A percentile compares a stretch with the other conserved stretches of the same genome.
Conservation (phyloP, 2,329 filamentous ascomycete genomes). For the Fusarium irregulare region DNA sequence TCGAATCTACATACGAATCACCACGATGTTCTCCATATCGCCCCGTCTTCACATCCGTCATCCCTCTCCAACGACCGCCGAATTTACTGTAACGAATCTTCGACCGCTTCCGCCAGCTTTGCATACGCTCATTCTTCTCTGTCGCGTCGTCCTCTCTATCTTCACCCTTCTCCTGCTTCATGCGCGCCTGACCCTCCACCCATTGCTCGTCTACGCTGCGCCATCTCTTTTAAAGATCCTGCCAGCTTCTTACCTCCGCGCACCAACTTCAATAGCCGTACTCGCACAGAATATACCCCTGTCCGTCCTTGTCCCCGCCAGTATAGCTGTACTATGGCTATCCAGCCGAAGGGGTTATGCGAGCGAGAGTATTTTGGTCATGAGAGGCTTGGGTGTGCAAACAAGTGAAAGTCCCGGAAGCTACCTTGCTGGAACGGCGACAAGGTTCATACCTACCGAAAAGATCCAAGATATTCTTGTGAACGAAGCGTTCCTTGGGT, state of each 20-base stretch:
- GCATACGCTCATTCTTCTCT: constrained; percentile 55
- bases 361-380: constrained; percentile 87
- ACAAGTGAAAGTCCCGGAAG: constrained; percentile 74
- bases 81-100: constrained; percentile 89
- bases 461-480: constrained; percentile 94
- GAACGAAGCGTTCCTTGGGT: constrained; percentile 93
- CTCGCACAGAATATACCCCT: constrained; percentile 53
- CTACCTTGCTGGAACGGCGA: constrained; percentile 65
- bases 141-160: constrained; percentile 57
- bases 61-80: constrained; percentile 88
- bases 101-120: constrained; percentile 64
- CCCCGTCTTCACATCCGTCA: constrained; percentile 72
- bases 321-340: constrained; percentile 55
- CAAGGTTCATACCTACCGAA: constrained; percentile 83
- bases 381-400: constrained; percentile 91
- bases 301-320: constrained; percentile 54
- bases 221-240: constrained; percentile 27
- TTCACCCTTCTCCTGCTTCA: constrained; percentile 61
- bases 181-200: constrained; percentile 57
- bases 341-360: constrained; percentile 61
- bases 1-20: background rate
- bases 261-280: constrained; percentile 49
- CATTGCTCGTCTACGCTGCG: constrained; percentile 42
- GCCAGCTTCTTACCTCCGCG: constrained; percentile 42
- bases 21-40: constrained; percentile 69